phyloP scores from a whole-genome alignment of 78 protist species.

The Chrysochromulina tobinii region DNA sequence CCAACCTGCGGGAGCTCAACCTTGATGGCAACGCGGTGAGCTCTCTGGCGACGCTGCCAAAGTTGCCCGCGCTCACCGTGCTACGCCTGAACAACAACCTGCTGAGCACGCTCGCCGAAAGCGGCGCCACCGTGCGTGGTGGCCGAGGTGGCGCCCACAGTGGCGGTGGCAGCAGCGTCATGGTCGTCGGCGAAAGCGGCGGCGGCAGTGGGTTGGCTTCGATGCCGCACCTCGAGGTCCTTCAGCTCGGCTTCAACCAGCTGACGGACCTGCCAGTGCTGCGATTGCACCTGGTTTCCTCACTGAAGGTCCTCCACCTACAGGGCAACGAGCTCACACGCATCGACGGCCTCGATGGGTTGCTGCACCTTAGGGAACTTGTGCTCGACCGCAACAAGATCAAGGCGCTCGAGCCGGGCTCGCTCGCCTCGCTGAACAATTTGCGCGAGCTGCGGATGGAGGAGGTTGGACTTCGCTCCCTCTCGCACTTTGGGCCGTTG shows the following conservation, averaged over 20 bases:
- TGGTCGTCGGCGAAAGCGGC: no score
- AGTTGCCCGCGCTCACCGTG: not conserved
- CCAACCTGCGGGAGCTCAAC: conserved; percentile 42
- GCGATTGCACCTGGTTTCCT: not conserved
- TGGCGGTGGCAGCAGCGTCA: no score
- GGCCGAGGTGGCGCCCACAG: no score
- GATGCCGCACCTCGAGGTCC: not conserved
- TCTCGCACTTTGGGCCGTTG: conserved; percentile 15
- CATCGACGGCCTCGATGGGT: not conserved
- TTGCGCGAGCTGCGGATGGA: conserved; percentile 39
- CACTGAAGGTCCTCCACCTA: conserved; percentile 31
- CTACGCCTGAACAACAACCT: conserved; percentile 43
- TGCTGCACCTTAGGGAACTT: conserved; percentile 48
- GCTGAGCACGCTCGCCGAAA: not conserved
- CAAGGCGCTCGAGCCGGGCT: not conserved
- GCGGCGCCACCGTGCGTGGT: no score
- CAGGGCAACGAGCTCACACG: conserved; percentile 49
- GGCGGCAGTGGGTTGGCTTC: no score
- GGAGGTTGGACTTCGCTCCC: conserved; percentile 52
- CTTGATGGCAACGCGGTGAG: conserved; percentile 48
- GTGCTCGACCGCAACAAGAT: conserved; percentile 47
- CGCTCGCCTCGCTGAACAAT: not conserved
- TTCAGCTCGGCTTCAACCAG: conserved; percentile 49
- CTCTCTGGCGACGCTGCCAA: not conserved
- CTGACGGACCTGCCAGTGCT: not conserved